Percentiles rank a stretch among this genome's conserved stretches.
phyloP scores from a whole-genome alignment of 768 basidiomycete genomes.

The Sporobolomyces roseus region DNA sequence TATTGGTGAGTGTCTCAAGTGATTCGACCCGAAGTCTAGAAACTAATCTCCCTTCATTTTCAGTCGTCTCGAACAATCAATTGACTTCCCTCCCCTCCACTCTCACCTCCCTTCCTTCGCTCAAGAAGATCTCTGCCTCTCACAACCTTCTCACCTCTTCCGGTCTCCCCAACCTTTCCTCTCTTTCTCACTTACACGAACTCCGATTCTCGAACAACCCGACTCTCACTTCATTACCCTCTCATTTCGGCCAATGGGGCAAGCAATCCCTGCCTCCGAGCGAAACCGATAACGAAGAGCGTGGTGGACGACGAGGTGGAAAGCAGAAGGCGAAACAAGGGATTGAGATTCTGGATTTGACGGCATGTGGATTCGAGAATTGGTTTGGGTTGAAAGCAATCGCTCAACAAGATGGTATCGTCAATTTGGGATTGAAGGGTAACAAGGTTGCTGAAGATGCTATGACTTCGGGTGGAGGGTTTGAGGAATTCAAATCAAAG shows the following conservation, averaged over 20 bases:
- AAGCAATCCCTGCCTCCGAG: conserved; percentile 12
- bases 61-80: conserved; percentile 42
- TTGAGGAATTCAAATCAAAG: conserved; percentile 37
- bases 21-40: too few species aligned
- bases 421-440: conserved; percentile 42
- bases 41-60: not conserved
- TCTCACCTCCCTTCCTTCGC: conserved; percentile 29
- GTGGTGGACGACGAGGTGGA: not conserved
- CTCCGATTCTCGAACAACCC: conserved; percentile 40
- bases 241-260: conserved; percentile 33
- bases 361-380: conserved; percentile 38
- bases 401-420: conserved; percentile 22
- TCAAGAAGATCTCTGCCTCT: conserved; percentile 44
- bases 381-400: conserved; percentile 40
- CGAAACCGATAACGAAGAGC: not conserved
- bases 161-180: conserved; percentile 37
- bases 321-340: conserved; percentile 14
- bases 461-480: not conserved
- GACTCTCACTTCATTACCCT: conserved; percentile 26
- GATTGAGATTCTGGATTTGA: conserved; percentile 37
- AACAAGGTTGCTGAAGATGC: conserved; percentile 39
- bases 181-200: conserved; percentile 38
- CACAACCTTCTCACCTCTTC: conserved; percentile 39
- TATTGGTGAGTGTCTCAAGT: conserved; percentile 8
- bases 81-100: conserved; percentile 35